Evolutionary conservation across 2,329 filamentous ascomycete species (phyloP).

Genomic region (Stachybotrys echinatus): DNA sequence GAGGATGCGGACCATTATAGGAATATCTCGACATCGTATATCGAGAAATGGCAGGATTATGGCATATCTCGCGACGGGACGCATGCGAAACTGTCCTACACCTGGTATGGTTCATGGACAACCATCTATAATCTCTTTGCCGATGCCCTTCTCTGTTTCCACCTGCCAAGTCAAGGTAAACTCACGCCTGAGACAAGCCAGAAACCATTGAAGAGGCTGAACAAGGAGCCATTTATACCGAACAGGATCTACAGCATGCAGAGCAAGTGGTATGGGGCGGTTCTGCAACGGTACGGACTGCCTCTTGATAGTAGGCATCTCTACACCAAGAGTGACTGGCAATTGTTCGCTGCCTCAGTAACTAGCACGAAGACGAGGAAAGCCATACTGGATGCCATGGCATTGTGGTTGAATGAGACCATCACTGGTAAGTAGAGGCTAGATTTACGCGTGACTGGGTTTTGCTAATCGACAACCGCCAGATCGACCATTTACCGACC

Average conservation of each 20-base stretch:
- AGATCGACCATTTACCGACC: slow-evolving; percentile 73
- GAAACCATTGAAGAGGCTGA: slow-evolving; percentile 17
- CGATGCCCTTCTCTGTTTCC: slow-evolving; percentile 74
- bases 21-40: slow-evolving; percentile 60
- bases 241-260: slow-evolving; percentile 72
- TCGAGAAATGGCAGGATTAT: slow-evolving; percentile 66
- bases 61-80: slow-evolving; percentile 66
- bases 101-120: slow-evolving; percentile 79
- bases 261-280: slow-evolving; percentile 73
- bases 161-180: slow-evolving; percentile 23
- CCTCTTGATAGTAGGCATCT: slow-evolving; percentile 78
- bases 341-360: slow-evolving; percentile 82
- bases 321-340: slow-evolving; percentile 88
- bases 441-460: background rate
- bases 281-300: slow-evolving; percentile 76
- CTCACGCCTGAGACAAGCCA: slow-evolving; percentile 5
- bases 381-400: slow-evolving; percentile 69
- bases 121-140: slow-evolving; percentile 76
- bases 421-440: slow-evolving; percentile 43
- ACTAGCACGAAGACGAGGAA: slow-evolving; percentile 61
- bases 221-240: slow-evolving; percentile 56
- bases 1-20: slow-evolving; percentile 56
- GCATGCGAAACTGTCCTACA: slow-evolving; percentile 73
- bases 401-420: slow-evolving; percentile 81
- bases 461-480: slow-evolving; percentile 2